Conservation (phyloP, 345 rosid genomes). For the Corchorus olitorius region DNA sequence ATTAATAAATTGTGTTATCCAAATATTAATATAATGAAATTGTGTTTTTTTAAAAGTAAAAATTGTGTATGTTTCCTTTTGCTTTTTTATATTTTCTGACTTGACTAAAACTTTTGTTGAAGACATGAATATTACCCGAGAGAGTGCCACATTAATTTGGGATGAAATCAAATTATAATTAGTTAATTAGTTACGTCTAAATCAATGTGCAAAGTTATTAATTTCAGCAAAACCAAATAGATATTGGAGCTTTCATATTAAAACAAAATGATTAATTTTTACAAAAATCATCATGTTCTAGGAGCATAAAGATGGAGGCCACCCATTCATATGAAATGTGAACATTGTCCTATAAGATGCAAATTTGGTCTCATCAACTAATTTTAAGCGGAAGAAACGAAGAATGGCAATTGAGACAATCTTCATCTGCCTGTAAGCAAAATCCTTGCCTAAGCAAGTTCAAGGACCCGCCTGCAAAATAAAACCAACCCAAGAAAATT, state of each 20-base stretch:
- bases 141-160: no score
- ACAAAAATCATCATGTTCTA: constrained; percentile 20
- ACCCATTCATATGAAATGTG: constrained; percentile 64
- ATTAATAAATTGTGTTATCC: no score
- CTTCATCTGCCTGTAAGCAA: constrained; percentile 26
- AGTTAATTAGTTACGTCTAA: no score
- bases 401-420: constrained; percentile 60
- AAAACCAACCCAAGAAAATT: not conserved
- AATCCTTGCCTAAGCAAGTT: constrained; percentile 71
- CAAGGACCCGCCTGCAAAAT: constrained; percentile 78
- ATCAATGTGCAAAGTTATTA: no score
- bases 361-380: constrained; percentile 44
- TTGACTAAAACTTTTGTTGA: no score
- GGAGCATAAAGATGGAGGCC: constrained; percentile 55
- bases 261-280: no score
- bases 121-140: no score
- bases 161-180: no score
- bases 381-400: constrained; percentile 55
- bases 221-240: not conserved
- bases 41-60: no score
- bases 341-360: constrained; percentile 62
- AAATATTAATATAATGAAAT: no score
- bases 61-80: no score
- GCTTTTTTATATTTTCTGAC: no score
- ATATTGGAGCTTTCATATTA: not conserved